These are phyloP conservation scores for Thoreauomyces humboldtii DNA, from an alignment of 192 early-diverging fungal species.

Conservation along the genomic window DNA sequence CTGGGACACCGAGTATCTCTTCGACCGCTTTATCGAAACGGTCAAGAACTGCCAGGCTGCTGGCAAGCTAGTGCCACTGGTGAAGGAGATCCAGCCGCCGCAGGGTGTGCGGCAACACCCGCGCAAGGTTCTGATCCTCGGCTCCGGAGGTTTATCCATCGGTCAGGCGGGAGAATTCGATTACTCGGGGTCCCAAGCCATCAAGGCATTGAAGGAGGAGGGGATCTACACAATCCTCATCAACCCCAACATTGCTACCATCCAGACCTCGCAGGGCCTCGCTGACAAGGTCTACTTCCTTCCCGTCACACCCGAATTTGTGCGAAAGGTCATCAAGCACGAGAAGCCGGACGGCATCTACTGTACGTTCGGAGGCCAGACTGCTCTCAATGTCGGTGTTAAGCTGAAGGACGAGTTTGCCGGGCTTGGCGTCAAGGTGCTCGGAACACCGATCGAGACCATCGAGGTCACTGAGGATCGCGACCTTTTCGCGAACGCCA, in stretches of 20 bases:
- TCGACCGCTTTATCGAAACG: constrained; percentile 88
- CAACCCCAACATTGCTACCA: constrained; percentile 99
- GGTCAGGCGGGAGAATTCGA: constrained; percentile 99
- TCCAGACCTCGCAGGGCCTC: constrained; percentile 91
- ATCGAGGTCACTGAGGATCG: constrained; percentile 98
- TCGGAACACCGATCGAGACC: constrained; percentile 93
- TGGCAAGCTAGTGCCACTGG: constrained; percentile 72
- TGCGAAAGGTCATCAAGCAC: constrained; percentile 86
- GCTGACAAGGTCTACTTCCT: constrained; percentile 96
- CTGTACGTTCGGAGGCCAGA: constrained; percentile 98
- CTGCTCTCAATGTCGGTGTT: constrained; percentile 95
- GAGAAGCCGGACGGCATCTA: constrained; percentile 98
- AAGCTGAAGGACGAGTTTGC: constrained; percentile 91
- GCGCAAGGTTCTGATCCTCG: constrained; percentile 93
- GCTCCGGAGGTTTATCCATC: constrained; percentile 95
- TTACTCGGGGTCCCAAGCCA: constrained; percentile 96
- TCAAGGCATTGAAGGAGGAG: constrained; percentile 93
- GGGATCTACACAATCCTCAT: constrained; percentile 91
- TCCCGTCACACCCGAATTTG: constrained; percentile 88
- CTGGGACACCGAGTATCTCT: constrained; percentile 94
- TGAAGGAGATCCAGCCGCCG: constrained; percentile 49
- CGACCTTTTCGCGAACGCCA: constrained; percentile 84
- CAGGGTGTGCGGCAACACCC: constrained; percentile 55
- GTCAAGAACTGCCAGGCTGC: constrained; percentile 66
- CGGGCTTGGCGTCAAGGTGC: constrained; percentile 81